Evolutionary conservation across 1,139 yeast species (phyloP), one percentile per base, ranked within the genome.

Genomic region (Nakaseomyces uthaithaninus): DNA sequence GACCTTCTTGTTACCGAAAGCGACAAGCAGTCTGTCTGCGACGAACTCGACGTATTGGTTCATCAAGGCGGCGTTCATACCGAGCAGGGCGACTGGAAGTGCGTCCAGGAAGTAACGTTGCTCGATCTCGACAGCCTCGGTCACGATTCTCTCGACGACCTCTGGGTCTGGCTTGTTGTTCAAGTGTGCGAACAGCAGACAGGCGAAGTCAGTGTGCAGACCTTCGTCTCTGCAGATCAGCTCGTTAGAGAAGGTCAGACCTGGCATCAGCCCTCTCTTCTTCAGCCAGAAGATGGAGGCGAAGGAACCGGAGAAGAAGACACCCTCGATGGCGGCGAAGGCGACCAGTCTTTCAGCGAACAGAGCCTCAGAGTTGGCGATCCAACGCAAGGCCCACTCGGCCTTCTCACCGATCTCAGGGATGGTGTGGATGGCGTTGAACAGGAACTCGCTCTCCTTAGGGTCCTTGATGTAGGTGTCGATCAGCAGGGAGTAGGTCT

Each of bases 241-340:
- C 67, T 91, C 97, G 67, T 91, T 91, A 45, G 97, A 87, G 73
- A 91, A 91, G 40, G 98, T 89, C 57, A 91, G 74, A 60, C 98
- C 98, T 37, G 98, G 98, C 98, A 91, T 91, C 62, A 89, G 73
- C 60, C 98, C 98, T 65, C 95, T 83, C 77, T 91, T 91, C 77
- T 91, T 89, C 62, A 91, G 78, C 98, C 98, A 91, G 72, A 91
- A 91, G 62, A 91, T 86, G 44, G 97, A 86, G 38, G 98, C 98
- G 65, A 91, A 91, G 3, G 98, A 89, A 49, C 98, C 98, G 42
- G 94, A 80, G 74, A 91, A 91, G 78, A 91, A 91, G 54, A 93
- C 85, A 70, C 98, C 98, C 69, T 91, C 98, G 45, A 91, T 95
- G 48, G 98, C 97, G 46, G 98, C 98, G 62, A 91, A 91, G 17